Conservation (phyloP, 1,139 yeast species). For the Sugiyamaella japonica region DNA sequence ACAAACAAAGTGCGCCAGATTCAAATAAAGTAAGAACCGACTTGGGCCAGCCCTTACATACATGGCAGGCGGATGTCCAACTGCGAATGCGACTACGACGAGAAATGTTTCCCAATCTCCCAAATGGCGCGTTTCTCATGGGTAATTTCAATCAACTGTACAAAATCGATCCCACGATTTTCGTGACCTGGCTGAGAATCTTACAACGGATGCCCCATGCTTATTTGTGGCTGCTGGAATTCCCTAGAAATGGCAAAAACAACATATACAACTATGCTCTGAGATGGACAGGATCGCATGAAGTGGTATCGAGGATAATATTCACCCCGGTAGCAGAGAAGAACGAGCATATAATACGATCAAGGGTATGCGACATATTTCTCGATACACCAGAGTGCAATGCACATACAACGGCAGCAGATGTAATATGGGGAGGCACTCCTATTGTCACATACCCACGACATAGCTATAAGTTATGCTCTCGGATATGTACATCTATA, state of each 20-base stretch:
- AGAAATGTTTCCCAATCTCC: conserved; percentile 35
- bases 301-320: conserved; percentile 32
- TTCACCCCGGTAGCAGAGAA: conserved; percentile 42
- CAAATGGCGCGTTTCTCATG: conserved; percentile 35
- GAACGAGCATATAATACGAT: conserved; percentile 37
- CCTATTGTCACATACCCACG: conserved; percentile 40
- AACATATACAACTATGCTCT: conserved; percentile 33
- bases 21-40: conserved; percentile 16
- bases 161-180: conserved; percentile 40
- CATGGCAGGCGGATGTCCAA: conserved; percentile 34
- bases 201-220: conserved; percentile 35
- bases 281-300: conserved; percentile 35
- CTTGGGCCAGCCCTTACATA: conserved; percentile 19
- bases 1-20: conserved; percentile 39
- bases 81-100: conserved; percentile 32
- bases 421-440: conserved; percentile 41
- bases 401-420: conserved; percentile 44
- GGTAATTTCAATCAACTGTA: conserved; percentile 42
- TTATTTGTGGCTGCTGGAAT: conserved; percentile 40
- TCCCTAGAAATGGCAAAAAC: conserved; percentile 38
- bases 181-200: conserved; percentile 37
- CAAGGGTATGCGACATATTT: conserved; percentile 39
- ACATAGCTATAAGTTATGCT: conserved; percentile 38
- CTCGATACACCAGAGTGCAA: conserved; percentile 43
- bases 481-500: conserved; percentile 39